Evolutionary conservation across 306 rosid genomes (phyloP).

Genomic region (Trichosanthes cucumerina): DNA sequence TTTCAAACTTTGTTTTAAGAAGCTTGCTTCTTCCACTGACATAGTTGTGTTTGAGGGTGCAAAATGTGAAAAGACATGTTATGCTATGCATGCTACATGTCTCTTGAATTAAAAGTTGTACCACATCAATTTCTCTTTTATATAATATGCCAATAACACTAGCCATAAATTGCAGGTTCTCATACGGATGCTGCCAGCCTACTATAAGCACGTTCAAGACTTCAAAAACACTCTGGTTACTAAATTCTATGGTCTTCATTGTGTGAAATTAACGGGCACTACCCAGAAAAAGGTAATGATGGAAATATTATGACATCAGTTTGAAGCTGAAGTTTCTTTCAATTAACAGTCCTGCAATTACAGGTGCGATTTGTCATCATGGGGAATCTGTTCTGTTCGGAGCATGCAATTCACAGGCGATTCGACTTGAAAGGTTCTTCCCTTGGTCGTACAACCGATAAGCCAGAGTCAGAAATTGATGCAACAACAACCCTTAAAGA

Average conservation of each 20-base stretch:
- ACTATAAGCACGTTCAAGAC: conserved; percentile 70
- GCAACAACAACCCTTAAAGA: conserved; percentile 91
- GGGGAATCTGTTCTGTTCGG: conserved; percentile 87
- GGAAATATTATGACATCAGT: conserved; percentile 4
- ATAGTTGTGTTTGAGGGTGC: neutral
- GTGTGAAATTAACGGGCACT: conserved; percentile 65
- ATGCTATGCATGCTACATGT: neutral
- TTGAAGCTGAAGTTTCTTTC: neutral
- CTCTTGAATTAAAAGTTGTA: neutral
- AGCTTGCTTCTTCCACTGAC: neutral
- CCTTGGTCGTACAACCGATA: conserved; percentile 70
- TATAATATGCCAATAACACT: conserved; percentile 2
- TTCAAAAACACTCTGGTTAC: conserved; percentile 88
- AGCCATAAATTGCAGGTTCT: conserved; percentile 47
- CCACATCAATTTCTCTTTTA: neutral
- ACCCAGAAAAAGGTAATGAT: conserved; percentile 74
- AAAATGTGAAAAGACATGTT: neutral
- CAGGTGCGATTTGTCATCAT: conserved; percentile 98
- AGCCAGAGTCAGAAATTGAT: conserved; percentile 64
- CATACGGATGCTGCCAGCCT: conserved; percentile 83
- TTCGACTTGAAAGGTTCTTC: conserved; percentile 95
- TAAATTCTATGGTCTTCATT: conserved; percentile 82
- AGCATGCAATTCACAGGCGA: conserved; percentile 58
- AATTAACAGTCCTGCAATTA: conserved; percentile 10
- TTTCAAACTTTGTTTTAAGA: neutral